These are phyloP conservation scores for Yamadazyma endophytica DNA, from an alignment of 805 yeast species.

Conservation along the genomic window DNA sequence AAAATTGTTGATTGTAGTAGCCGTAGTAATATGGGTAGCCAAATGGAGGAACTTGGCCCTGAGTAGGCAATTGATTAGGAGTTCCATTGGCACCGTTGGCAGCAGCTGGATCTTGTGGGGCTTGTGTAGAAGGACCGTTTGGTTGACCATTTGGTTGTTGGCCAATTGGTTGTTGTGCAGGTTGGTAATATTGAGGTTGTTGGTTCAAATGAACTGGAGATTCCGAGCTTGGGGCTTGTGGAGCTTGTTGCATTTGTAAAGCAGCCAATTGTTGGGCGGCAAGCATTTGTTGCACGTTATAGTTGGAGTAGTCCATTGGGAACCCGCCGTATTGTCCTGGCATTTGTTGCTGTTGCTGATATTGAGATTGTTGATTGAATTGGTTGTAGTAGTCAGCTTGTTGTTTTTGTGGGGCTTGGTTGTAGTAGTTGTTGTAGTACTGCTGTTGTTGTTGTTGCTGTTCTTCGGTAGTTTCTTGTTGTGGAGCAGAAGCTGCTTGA, in stretches of 20 bases:
- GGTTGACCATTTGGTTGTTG: slow-evolving; percentile 2
- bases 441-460: slow-evolving; percentile 16
- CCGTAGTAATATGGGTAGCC: slow-evolving; percentile 41
- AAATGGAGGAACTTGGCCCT: slow-evolving; percentile 37
- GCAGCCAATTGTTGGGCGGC: slow-evolving; percentile 18
- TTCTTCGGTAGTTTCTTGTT: slow-evolving; percentile 13
- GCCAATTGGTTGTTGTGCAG: background rate
- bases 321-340: slow-evolving; percentile 43
- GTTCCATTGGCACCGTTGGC: slow-evolving; percentile 18
- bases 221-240: slow-evolving; percentile 7
- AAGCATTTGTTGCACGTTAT: slow-evolving; percentile 32
- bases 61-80: slow-evolving; percentile 10
- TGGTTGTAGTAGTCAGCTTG: slow-evolving; percentile 31
- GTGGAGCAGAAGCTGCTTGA: slow-evolving; percentile 7
- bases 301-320: slow-evolving; percentile 39
- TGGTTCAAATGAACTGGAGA: slow-evolving; percentile 9
- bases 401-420: slow-evolving; percentile 20
- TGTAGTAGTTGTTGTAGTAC: slow-evolving; percentile 18
- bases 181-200: slow-evolving; percentile 6
- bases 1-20: slow-evolving; percentile 29
- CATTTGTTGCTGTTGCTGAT: slow-evolving; percentile 34
- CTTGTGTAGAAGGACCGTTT: slow-evolving; percentile 10
- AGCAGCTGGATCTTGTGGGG: slow-evolving; percentile 5
- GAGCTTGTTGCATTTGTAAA: slow-evolving; percentile 9
- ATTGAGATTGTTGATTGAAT: slow-evolving; percentile 35